Evolutionary conservation across 441 rosid genomes (phyloP), one percentile per base, ranked within the genome.

Genomic region (Geranium incanum): DNA sequence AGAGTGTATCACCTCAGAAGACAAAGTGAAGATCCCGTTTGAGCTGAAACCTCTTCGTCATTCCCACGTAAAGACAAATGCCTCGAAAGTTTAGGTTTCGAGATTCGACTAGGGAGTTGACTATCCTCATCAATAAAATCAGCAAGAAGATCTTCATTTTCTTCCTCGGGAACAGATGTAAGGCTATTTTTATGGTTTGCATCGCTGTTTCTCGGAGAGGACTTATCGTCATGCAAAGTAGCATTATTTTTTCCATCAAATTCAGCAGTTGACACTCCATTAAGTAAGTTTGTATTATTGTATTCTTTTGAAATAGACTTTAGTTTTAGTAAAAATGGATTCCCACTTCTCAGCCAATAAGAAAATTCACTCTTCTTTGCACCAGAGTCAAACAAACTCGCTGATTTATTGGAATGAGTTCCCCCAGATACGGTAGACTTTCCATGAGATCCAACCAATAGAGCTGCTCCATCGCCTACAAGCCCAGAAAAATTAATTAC

Each of bases 101-200:
- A 89, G 80, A 87, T 89, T 82, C 96, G 86, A 84, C 99, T 90
- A 60, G 98, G 98, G 71, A 91, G 98, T 84, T 93, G 98, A 83
- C 99, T 95, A 75, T 93, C 98, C 81, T 95, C 99, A n/a, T 95
- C 99, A 76, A 95, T 92, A 74, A 89, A 93, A 81, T 95, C 98
- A 41, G 98, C 99, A 78, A 87, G 95, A 74, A 92, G 89, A 85
- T 92, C 98, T 83, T 95, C 99, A 75, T 93, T 87, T 84, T 95
- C 98, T 80, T 95, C 99, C 77, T 89, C 98, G 41, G 85, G 74
- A 75, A 79, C 77, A 72, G 90, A 78, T 79, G 76, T 83, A 65
- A 81, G 75, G 70, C 98, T 89, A 41, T 85, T 89, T 50, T 63
- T 62, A 77, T 76, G 78, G 78, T 77, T 82, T 36, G 37, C 74